phyloP scores from a whole-genome alignment of 768 basidiomycete genomes.

The Mycena venus region DNA sequence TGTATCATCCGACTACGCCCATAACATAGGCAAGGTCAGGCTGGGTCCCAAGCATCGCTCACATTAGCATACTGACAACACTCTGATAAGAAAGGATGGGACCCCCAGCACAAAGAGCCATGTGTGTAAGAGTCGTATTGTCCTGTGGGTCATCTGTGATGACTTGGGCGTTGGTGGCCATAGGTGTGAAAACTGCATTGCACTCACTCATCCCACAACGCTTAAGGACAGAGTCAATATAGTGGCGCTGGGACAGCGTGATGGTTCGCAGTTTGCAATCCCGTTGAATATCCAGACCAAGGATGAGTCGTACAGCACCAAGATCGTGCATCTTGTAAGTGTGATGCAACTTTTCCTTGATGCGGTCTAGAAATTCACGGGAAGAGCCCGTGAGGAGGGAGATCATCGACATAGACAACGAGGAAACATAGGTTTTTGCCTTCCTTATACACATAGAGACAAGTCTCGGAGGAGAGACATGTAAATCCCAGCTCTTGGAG shows the following conservation, averaged over 20 bases:
- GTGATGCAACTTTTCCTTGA: neutral
- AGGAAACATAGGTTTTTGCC: neutral
- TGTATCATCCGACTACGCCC: neutral
- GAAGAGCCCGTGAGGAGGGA: neutral
- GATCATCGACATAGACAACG: slow-evolving; percentile 2
- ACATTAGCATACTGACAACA: neutral
- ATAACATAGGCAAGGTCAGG: neutral
- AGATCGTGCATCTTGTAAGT: slow-evolving; percentile 1
- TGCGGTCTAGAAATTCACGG: neutral
- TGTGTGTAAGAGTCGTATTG: neutral
- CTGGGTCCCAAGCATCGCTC: neutral
- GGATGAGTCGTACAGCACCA: neutral
- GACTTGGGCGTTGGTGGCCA: neutral
- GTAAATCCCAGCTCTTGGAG: neutral
- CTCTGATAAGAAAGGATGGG: neutral
- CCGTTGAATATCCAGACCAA: neutral
- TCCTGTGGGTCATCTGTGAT: neutral
- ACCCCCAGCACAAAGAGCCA: neutral
- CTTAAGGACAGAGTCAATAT: neutral
- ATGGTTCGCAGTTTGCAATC: neutral
- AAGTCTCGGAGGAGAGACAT: neutral
- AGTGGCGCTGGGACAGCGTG: neutral
- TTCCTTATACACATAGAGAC: neutral
- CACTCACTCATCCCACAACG: neutral
- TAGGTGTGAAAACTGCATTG: neutral